A percentile compares a stretch with the other conserved stretches of the same genome.
These are phyloP conservation scores for Pyrenochaeta sp. DNA, from an alignment of 2,329 filamentous ascomycete species.

Conservation along the genomic window DNA sequence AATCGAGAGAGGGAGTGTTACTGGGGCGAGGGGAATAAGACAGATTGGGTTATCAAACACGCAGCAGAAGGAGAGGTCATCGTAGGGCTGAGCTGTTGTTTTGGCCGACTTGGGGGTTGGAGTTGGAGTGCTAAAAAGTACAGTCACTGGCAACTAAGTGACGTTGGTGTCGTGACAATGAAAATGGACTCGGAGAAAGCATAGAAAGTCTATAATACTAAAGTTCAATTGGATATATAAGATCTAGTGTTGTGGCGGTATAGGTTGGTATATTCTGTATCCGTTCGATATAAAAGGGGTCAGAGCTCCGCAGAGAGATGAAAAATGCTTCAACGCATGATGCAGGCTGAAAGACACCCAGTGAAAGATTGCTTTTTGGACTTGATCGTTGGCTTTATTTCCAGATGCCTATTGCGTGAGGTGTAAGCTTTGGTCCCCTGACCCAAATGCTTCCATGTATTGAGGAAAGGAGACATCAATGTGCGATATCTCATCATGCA, in stretches of 20 bases:
- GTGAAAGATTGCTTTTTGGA: slow-evolving; percentile 2
- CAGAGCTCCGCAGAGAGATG: not conserved
- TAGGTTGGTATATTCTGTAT: not conserved
- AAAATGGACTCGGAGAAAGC: not conserved
- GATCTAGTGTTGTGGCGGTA: too few relatives aligned
- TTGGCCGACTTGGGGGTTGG: slow-evolving; percentile 17
- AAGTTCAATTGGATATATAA: too few relatives aligned
- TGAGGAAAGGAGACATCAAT: not conserved
- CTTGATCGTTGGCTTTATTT: slow-evolving; percentile 4
- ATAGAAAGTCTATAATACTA: not conserved
- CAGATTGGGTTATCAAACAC: slow-evolving; percentile 11
- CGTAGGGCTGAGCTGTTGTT: slow-evolving; percentile 13
- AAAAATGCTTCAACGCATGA: slow-evolving; percentile 5
- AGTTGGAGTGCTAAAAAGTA: slow-evolving; percentile 10
- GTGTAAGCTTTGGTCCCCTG: not conserved
- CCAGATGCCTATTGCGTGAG: slow-evolving; percentile 6
- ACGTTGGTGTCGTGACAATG: slow-evolving; percentile 7
- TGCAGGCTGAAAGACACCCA: slow-evolving; percentile 28
- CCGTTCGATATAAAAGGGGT: too few relatives aligned
- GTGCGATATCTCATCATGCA: not conserved
- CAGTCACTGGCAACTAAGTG: slow-evolving; percentile 12
- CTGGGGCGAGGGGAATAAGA: slow-evolving; percentile 13
- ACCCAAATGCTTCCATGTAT: not conserved
- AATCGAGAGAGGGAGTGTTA: slow-evolving; percentile 14
- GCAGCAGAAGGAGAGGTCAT: slow-evolving; percentile 16